Conservation (phyloP, 2,329 filamentous ascomycete genomes). For the Penicillium brevicompactum region DNA sequence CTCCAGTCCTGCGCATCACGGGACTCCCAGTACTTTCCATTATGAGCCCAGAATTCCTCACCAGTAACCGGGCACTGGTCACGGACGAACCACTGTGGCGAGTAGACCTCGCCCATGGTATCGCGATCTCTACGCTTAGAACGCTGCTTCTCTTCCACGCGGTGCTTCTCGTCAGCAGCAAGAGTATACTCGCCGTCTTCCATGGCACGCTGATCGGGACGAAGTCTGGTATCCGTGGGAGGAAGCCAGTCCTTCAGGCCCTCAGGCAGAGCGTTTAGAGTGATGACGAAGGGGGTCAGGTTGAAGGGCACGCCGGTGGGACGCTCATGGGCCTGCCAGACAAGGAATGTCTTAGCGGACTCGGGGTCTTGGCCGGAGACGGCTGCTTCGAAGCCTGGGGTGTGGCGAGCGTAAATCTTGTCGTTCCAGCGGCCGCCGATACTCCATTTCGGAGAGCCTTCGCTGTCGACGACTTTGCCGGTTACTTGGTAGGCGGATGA, state of each 20-base stretch:
- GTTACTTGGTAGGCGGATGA: slow-evolving; percentile 85
- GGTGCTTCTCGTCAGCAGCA: slow-evolving; percentile 89
- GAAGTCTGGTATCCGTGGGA: slow-evolving; percentile 88
- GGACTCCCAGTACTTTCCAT: slow-evolving; percentile 81
- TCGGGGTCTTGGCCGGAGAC: slow-evolving; percentile 57
- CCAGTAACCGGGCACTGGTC: slow-evolving; percentile 75
- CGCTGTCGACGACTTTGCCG: slow-evolving; percentile 79
- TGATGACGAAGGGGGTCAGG: slow-evolving; percentile 91
- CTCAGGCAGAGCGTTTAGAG: slow-evolving; percentile 90
- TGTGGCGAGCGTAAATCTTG: slow-evolving; percentile 90
- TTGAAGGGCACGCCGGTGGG: slow-evolving; percentile 92
- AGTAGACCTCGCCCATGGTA: slow-evolving; percentile 75
- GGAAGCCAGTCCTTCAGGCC: slow-evolving; percentile 74
- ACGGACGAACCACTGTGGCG: slow-evolving; percentile 82
- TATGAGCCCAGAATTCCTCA: slow-evolving; percentile 88
- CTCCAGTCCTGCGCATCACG: slow-evolving; percentile 66
- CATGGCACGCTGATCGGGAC: slow-evolving; percentile 96
- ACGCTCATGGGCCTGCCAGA: slow-evolving; percentile 86
- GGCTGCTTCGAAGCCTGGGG: slow-evolving; percentile 79
- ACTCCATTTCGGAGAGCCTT: slow-evolving; percentile 81
- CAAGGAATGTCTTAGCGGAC: slow-evolving; percentile 76
- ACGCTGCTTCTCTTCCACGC: slow-evolving; percentile 89
- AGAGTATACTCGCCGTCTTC: slow-evolving; percentile 97
- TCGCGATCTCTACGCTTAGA: slow-evolving; percentile 74
- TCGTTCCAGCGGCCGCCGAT: slow-evolving; percentile 97